A percentile compares a stretch with the other conserved stretches of the same genome.
Evolutionary conservation across 495 filamentous ascomycete species (phyloP).

Genomic region (Penicillium cinerascens): DNA sequence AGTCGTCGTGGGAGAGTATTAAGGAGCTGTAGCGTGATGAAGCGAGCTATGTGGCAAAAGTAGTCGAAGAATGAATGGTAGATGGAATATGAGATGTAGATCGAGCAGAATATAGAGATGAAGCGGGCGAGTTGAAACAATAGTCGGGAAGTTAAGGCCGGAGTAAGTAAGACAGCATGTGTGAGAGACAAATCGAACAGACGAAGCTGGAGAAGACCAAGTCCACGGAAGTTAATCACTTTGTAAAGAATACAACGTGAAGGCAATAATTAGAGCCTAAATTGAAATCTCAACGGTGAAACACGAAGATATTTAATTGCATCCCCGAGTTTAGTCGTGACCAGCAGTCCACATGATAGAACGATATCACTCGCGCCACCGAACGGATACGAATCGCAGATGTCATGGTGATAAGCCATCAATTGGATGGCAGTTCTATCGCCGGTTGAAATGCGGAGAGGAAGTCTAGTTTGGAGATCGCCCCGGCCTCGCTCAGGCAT

Average conservation of each 20-base stretch:
- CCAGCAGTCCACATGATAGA: constrained; percentile 11
- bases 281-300: background rate
- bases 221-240: background rate
- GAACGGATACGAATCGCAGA: background rate
- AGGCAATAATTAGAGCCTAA: background rate
- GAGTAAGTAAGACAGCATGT: background rate
- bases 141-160: background rate
- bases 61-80: background rate
- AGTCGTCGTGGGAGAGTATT: background rate
- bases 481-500: background rate
- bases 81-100: background rate
- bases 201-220: background rate
- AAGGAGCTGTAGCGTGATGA: background rate
- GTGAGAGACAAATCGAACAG: background rate
- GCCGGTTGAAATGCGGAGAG: constrained; percentile 1
- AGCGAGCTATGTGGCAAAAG: background rate
- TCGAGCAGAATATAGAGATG: background rate
- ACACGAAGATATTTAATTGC: constrained; percentile 4
- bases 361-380: constrained; percentile 5
- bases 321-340: background rate
- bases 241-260: background rate
- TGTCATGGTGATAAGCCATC: constrained; percentile 1
- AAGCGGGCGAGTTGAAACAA: background rate
- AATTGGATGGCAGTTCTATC: constrained; percentile 3
- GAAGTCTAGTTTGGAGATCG: background rate